phyloP scores from a whole-genome alignment of 2,329 filamentous ascomycete species.

The Trichoderma sp. region DNA sequence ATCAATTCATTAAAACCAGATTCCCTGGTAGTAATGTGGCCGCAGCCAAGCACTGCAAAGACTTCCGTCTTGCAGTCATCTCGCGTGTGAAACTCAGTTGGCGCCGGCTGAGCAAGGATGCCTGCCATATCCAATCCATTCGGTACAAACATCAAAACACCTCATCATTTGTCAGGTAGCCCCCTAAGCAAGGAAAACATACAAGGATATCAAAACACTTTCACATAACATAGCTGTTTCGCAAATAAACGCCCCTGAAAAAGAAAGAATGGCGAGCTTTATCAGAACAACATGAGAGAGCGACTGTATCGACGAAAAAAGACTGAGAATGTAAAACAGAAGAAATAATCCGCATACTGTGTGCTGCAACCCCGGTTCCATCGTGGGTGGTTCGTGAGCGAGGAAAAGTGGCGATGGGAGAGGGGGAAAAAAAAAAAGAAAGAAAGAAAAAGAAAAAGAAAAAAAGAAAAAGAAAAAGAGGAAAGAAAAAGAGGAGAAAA shows the following conservation, averaged over 20 bases:
- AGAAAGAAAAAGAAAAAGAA: background rate
- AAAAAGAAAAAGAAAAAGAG: too few relatives aligned
- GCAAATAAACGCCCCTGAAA: background rate
- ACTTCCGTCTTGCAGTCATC: background rate
- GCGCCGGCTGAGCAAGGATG: background rate
- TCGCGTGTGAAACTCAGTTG: background rate
- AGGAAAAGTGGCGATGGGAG: background rate
- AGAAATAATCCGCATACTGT: background rate
- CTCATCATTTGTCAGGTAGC: background rate
- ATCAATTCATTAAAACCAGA: slow-evolving; percentile 9
- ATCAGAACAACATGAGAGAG: background rate
- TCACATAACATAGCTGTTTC: background rate
- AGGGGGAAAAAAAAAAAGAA: background rate
- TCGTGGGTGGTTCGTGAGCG: background rate
- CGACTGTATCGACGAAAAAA: background rate
- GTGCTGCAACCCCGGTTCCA: background rate
- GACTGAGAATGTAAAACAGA: background rate
- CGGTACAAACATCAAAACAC: background rate
- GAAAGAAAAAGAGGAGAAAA: too few relatives aligned
- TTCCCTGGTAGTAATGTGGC: background rate
- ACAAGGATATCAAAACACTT: background rate
- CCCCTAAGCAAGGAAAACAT: background rate
- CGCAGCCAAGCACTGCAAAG: background rate
- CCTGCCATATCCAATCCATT: slow-evolving; percentile 14
- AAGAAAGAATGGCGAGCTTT: background rate